These are phyloP conservation scores for Plasmodium vinckei DNA, from an alignment of 169 alveolate genomes.

Conservation along the genomic window DNA sequence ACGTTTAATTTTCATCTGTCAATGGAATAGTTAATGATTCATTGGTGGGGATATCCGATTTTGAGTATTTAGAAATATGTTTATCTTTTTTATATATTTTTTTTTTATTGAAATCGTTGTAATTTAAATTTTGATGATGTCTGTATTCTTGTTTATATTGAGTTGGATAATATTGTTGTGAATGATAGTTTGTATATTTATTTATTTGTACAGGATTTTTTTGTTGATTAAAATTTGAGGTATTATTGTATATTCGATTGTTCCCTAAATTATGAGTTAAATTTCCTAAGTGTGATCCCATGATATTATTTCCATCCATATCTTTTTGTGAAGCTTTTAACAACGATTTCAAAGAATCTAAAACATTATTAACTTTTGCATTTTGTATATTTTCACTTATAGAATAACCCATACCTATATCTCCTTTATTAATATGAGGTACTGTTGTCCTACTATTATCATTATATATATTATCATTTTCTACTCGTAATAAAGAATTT, in stretches of 20 bases:
- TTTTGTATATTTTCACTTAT: constrained; percentile 54
- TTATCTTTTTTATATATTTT: constrained; percentile 44
- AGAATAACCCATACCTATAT: not conserved
- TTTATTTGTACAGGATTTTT: constrained; percentile 11
- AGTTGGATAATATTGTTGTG: constrained; percentile 24
- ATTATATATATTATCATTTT: constrained; percentile 19
- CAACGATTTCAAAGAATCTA: constrained; percentile 64
- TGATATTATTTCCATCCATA: not conserved
- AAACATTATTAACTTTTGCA: constrained; percentile 61
- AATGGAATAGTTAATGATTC: constrained; percentile 40
- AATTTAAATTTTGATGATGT: not conserved
- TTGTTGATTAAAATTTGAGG: not conserved
- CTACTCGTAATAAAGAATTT: constrained; percentile 47
- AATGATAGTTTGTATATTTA: constrained; percentile 26
- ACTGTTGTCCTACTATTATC: not conserved
- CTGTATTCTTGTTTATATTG: not conserved
- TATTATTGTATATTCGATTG: not conserved
- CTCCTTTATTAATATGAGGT: not conserved
- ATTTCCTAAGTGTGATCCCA: not conserved
- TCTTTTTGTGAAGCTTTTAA: constrained; percentile 53
- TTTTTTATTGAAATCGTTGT: constrained; percentile 40
- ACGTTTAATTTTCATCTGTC: constrained; percentile 11
- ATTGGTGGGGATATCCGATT: constrained; percentile 53
- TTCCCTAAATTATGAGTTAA: not conserved
- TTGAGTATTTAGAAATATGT: constrained; percentile 16